Conservation (phyloP, 208 protist species). For the Zelonia costaricensis region DNA sequence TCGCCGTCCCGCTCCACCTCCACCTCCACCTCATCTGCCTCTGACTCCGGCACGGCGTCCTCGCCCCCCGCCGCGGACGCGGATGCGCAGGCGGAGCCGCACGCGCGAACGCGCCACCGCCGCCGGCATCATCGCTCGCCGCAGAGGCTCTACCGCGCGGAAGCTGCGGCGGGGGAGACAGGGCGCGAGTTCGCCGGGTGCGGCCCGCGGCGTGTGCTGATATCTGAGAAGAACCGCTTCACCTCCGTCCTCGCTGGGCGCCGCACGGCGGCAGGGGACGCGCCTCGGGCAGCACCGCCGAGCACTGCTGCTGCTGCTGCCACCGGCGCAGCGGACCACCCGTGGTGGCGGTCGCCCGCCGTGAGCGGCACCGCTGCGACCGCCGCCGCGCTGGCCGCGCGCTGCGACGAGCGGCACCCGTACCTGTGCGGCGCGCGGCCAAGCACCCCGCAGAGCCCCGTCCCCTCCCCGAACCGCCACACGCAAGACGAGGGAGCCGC, state of each 20-base stretch:
- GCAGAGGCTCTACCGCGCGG: too few species aligned
- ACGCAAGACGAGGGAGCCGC: neutral
- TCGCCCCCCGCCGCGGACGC: too few species aligned
- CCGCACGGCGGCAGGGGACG: neutral
- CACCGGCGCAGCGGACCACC: neutral
- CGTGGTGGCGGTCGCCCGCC: neutral
- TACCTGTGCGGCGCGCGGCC: neutral
- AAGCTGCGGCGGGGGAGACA: conserved; percentile 1
- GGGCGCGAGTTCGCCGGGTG: too few species aligned
- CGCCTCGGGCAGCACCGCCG: neutral
- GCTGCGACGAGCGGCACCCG: neutral
- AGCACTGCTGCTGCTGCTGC: neutral
- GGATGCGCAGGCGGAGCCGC: neutral
- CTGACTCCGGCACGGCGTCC: neutral
- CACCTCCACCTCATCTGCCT: neutral
- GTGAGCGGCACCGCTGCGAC: neutral
- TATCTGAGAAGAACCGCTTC: conserved; percentile 23
- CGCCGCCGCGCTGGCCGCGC: neutral
- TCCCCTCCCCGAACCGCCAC: too few species aligned
- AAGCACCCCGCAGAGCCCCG: too few species aligned
- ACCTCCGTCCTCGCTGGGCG: conserved; percentile 12
- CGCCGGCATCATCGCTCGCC: neutral
- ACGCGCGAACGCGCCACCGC: neutral
- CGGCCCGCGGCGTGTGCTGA: conserved; percentile 14
- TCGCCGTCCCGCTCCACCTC: neutral